Conservation (phyloP, 768 basidiomycete genomes). For the Lyophyllum decastes region DNA sequence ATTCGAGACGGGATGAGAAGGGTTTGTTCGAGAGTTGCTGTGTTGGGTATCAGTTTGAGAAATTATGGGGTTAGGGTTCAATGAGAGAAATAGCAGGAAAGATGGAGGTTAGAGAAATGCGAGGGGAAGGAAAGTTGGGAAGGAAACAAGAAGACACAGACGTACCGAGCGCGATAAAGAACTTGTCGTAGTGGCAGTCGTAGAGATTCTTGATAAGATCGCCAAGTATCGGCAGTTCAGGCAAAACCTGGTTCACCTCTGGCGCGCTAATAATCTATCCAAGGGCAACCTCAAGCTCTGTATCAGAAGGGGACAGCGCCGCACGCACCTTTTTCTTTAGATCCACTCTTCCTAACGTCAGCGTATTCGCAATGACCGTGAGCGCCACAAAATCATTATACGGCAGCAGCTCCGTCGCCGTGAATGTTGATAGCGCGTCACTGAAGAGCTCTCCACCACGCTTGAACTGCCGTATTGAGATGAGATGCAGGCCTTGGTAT, state of each 20-base stretch:
- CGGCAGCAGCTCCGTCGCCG: slow-evolving; percentile 83
- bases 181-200: slow-evolving; percentile 92
- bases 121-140: neutral
- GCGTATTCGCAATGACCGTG: slow-evolving; percentile 76
- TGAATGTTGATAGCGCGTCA: slow-evolving; percentile 93
- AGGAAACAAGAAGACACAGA: neutral
- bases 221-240: slow-evolving; percentile 79
- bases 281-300: neutral
- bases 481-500: slow-evolving; percentile 82
- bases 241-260: slow-evolving; percentile 84
- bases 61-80: neutral
- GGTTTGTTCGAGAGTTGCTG: slow-evolving; percentile 86
- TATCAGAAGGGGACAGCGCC: neutral
- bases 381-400: slow-evolving; percentile 92
- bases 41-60: neutral
- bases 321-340: slow-evolving; percentile 82
- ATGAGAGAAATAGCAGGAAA: neutral
- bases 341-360: slow-evolving; percentile 79
- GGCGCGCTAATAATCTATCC: slow-evolving; percentile 78
- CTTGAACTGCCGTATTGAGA: slow-evolving; percentile 92
- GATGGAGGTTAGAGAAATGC: neutral
- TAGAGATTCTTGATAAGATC: slow-evolving; percentile 87
- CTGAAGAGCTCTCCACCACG: slow-evolving; percentile 82
- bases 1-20: slow-evolving; percentile 87
- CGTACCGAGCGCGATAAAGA: slow-evolving; percentile 86